phyloP scores from a whole-genome alignment of 805 yeast species.

The Wickerhamiella spandovensis region DNA sequence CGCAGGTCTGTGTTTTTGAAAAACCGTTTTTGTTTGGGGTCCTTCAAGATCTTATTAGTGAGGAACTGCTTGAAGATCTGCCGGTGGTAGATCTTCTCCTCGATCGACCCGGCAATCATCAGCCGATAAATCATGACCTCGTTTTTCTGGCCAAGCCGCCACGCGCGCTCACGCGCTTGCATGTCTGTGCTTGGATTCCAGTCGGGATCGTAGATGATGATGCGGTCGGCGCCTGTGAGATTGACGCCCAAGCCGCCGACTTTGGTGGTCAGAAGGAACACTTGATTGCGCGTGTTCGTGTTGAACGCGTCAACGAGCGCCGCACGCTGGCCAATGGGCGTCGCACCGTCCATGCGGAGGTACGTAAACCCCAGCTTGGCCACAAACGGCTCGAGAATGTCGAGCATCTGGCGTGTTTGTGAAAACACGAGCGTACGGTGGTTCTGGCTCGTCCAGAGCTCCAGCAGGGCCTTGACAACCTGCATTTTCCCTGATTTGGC shows the following conservation, averaged over 20 bases:
- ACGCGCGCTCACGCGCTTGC: conserved; percentile 93
- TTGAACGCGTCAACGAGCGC: conserved; percentile 71
- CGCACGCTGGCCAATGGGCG: conserved; percentile 68
- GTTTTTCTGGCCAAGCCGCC: conserved; percentile 90
- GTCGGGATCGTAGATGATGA: conserved; percentile 90
- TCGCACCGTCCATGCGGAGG: conserved; percentile 89
- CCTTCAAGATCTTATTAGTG: conserved; percentile 85
- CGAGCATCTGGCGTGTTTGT: conserved; percentile 89
- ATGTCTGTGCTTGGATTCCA: conserved; percentile 98
- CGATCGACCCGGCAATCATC: conserved; percentile 91
- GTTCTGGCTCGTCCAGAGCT: conserved; percentile 62
- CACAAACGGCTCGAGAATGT: conserved; percentile 63
- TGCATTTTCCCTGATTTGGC: conserved; percentile 75
- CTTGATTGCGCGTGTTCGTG: conserved; percentile 37
- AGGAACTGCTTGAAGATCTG: conserved; percentile 92
- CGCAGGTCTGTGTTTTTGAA: conserved; percentile 87
- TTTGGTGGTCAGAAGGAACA: conserved; percentile 79
- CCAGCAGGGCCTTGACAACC: conserved; percentile 62
- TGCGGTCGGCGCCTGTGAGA: conserved; percentile 88
- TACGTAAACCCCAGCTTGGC: conserved; percentile 33
- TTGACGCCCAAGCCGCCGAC: conserved; percentile 96
- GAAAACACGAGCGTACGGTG: conserved; percentile 78
- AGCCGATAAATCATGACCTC: conserved; percentile 84
- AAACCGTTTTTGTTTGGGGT: conserved; percentile 86
- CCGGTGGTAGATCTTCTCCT: conserved; percentile 91